A percentile compares a stretch with the other conserved stretches of the same genome.
These are phyloP conservation scores for Paramecium caudatum DNA, from an alignment of 73 alveolate species.

Conservation along the genomic window DNA sequence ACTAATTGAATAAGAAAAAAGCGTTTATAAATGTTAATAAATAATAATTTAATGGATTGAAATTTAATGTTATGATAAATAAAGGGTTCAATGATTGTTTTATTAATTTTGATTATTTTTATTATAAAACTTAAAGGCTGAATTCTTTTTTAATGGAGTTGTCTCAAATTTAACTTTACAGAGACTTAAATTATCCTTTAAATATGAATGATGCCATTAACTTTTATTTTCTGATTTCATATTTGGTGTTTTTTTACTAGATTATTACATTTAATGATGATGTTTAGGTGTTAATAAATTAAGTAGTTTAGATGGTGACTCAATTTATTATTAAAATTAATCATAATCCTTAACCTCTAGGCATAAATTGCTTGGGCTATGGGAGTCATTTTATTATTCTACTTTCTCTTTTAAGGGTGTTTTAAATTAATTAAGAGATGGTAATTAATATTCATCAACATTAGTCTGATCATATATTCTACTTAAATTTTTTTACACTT, in stretches of 20 bases:
- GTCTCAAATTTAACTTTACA: conserved; percentile 58
- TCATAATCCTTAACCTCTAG: conserved; percentile 26
- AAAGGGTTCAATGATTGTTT: no score
- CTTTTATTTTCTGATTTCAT: conserved; percentile 43
- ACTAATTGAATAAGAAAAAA: no score
- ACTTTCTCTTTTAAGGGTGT: conserved; percentile 56
- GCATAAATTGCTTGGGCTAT: background rate
- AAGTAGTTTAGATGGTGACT: conserved; percentile 55
- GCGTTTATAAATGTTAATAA: no score
- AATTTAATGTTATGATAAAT: no score
- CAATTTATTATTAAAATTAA: conserved; percentile 39
- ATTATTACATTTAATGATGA: background rate
- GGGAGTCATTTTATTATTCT: background rate
- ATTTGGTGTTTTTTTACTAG: conserved; percentile 48
- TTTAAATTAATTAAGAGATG: conserved; percentile 52
- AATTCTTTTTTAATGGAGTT: conserved; percentile 66
- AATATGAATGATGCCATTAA: background rate
- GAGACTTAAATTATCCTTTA: conserved; percentile 36
- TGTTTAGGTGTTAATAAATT: conserved; percentile 54
- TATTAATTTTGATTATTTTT: conserved; percentile 17
- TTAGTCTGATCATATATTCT: conserved; percentile 42
- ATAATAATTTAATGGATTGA: no score
- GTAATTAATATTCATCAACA: conserved; percentile 58
- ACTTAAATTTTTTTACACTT: conserved; percentile 28
- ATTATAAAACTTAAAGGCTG: conserved; percentile 64